A percentile compares a stretch with the other conserved stretches of the same genome.
phyloP scores from a whole-genome alignment of 768 basidiomycete genomes.

The Coprinopsis strossmayeri region DNA sequence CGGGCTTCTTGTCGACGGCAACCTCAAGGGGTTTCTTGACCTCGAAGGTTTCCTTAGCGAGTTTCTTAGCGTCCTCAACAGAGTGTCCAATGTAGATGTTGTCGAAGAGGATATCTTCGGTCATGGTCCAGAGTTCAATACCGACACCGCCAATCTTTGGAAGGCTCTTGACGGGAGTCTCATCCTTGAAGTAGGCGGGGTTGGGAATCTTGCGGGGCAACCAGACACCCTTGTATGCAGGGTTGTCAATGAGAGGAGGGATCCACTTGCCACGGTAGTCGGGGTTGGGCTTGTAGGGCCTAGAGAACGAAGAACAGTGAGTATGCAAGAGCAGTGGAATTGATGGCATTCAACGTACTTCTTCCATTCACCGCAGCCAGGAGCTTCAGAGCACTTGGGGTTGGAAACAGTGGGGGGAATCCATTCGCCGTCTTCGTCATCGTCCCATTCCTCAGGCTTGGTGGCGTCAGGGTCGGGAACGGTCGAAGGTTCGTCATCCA shows the following conservation, averaged over 20 bases:
- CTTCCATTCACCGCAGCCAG: slow-evolving; percentile 96
- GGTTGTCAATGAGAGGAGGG: slow-evolving; percentile 93
- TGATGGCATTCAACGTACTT: slow-evolving; percentile 35
- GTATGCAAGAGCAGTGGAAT: not conserved
- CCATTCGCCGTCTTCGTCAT: slow-evolving; percentile 99
- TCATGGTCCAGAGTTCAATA: slow-evolving; percentile 99
- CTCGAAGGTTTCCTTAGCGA: slow-evolving; percentile 87
- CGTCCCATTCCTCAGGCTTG: slow-evolving; percentile 99
- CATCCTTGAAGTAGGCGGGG: slow-evolving; percentile 88
- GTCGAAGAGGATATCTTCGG: slow-evolving; percentile 88
- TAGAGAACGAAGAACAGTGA: slow-evolving; percentile 19
- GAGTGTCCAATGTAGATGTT: slow-evolving; percentile 95
- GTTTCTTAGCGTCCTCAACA: slow-evolving; percentile 69
- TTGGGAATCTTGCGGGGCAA: slow-evolving; percentile 85
- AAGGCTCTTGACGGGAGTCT: slow-evolving; percentile 72
- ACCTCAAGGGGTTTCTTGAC: slow-evolving; percentile 84
- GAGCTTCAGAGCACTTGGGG: slow-evolving; percentile 82
- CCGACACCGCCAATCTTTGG: slow-evolving; percentile 91
- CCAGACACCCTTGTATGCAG: slow-evolving; percentile 96
- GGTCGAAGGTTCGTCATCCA: slow-evolving; percentile 74
- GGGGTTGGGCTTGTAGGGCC: slow-evolving; percentile 87
- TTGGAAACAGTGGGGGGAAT: slow-evolving; percentile 85
- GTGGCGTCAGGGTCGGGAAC: slow-evolving; percentile 88
- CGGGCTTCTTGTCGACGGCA: slow-evolving; percentile 49
- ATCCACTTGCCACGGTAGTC: slow-evolving; percentile 98